Percentiles rank a stretch among this genome's conserved stretches.
These are phyloP conservation scores for Lojkania enalia DNA, from an alignment of 2,329 filamentous ascomycete genomes.

Conservation along the genomic window DNA sequence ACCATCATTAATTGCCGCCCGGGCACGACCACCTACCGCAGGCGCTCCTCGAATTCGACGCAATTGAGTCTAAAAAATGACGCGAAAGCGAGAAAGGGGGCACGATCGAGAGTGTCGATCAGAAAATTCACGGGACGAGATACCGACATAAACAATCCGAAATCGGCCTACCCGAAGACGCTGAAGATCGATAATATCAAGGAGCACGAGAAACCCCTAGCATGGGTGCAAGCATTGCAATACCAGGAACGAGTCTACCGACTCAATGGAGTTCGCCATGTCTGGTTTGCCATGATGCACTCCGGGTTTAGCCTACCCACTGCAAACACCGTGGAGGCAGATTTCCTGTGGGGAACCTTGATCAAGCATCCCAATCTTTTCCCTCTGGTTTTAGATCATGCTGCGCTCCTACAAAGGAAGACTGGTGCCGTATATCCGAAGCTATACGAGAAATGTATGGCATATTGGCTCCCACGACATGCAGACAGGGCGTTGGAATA, in stretches of 20 bases:
- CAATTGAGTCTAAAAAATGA: too few species aligned
- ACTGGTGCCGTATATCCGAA: slow-evolving; percentile 40
- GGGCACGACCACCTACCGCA: slow-evolving; percentile 17
- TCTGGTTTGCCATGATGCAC: slow-evolving; percentile 48
- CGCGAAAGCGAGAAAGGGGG: too few species aligned
- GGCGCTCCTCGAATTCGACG: slow-evolving; percentile 16
- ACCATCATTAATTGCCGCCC: slow-evolving; percentile 20
- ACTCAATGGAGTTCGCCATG: slow-evolving; percentile 43
- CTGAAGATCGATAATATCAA: not conserved
- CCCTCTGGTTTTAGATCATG: slow-evolving; percentile 46
- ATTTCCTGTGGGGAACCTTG: slow-evolving; percentile 52
- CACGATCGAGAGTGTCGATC: too few species aligned
- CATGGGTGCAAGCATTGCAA: slow-evolving; percentile 49
- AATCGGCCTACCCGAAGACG: not conserved
- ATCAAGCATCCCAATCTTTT: slow-evolving; percentile 44
- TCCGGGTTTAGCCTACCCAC: slow-evolving; percentile 47
- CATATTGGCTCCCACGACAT: slow-evolving; percentile 38
- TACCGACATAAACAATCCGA: not conserved
- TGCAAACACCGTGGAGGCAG: slow-evolving; percentile 41
- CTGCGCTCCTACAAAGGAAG: slow-evolving; percentile 43
- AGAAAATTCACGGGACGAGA: too few species aligned
- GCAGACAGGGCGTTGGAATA: slow-evolving; percentile 22
- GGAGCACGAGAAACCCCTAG: slow-evolving; percentile 27
- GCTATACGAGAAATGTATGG: slow-evolving; percentile 53
- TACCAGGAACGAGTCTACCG: slow-evolving; percentile 49